Conservation (phyloP, 2,329 filamentous ascomycete genomes). For the Emmonsiellopsis sp. region DNA sequence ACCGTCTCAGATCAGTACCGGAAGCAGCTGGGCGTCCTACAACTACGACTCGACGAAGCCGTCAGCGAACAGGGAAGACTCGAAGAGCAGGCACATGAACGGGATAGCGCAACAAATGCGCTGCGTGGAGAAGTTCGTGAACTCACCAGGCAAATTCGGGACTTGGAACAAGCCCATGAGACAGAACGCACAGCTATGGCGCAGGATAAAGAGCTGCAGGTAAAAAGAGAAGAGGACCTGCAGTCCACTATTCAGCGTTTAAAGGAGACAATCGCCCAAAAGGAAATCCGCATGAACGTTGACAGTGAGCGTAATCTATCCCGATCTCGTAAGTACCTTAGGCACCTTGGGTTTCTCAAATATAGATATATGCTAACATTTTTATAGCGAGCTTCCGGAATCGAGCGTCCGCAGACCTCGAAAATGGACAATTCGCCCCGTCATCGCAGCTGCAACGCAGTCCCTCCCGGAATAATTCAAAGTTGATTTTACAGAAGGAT, state of each 20-base stretch:
- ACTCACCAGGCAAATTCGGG: conserved; percentile 69
- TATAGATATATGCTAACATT: background rate
- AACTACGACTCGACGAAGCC: conserved; percentile 78
- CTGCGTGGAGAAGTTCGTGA: conserved; percentile 82
- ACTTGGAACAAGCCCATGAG: conserved; percentile 89
- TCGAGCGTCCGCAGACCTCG: conserved; percentile 53
- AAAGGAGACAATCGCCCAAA: conserved; percentile 79
- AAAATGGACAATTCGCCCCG: conserved; percentile 74
- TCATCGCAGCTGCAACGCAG: conserved; percentile 76
- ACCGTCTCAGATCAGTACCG: conserved; percentile 65
- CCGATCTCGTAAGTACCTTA: conserved; percentile 39
- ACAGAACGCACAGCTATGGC: conserved; percentile 77
- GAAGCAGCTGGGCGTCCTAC: conserved; percentile 77
- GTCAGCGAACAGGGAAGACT: conserved; percentile 72
- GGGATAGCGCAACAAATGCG: conserved; percentile 71
- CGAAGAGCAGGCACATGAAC: conserved; percentile 81
- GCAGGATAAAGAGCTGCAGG: conserved; percentile 85
- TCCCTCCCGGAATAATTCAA: conserved; percentile 82
- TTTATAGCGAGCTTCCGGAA: conserved; percentile 39
- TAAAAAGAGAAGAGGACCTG: conserved; percentile 79
- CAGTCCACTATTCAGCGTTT: conserved; percentile 81
- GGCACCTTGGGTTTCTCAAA: background rate
- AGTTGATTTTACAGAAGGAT: conserved; percentile 87
- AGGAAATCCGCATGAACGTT: conserved; percentile 47
- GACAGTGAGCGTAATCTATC: conserved; percentile 44